These are phyloP conservation scores for Russula sp. DNA, from an alignment of 768 basidiomycete genomes.

Conservation along the genomic window DNA sequence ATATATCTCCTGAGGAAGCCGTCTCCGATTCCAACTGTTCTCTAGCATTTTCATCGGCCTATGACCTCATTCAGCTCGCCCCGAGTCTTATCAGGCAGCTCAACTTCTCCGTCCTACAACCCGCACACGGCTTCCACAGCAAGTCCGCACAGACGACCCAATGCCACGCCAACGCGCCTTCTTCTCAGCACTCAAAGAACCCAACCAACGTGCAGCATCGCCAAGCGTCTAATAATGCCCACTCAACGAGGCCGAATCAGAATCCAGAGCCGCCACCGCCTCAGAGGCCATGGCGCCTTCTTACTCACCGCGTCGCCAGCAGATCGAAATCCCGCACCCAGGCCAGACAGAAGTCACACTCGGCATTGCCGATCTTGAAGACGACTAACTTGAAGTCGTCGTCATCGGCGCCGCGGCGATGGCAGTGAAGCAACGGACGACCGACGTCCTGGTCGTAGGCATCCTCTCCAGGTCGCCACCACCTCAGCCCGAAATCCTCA, in stretches of 20 bases:
- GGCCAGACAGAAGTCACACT: too few relatives aligned
- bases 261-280: background rate
- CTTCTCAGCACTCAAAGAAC: conserved; percentile 20
- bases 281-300: background rate
- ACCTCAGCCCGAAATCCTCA: background rate
- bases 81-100: conserved; percentile 28
- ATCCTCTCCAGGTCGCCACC: background rate
- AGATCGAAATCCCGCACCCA: conserved; percentile 9
- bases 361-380: conserved; percentile 15
- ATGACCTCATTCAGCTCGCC: conserved; percentile 17
- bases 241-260: background rate
- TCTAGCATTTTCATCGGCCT: background rate
- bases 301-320: background rate
- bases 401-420: background rate
- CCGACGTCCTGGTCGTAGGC: background rate
- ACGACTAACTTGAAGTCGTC: background rate
- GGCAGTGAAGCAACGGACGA: background rate
- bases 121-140: conserved; percentile 26
- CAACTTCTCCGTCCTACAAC: conserved; percentile 25
- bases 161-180: conserved; percentile 23
- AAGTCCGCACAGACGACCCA: conserved; percentile 12
- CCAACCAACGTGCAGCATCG: conserved; percentile 10
- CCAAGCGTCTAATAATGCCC: conserved; percentile 11
- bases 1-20: conserved; percentile 25
- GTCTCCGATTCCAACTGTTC: too few relatives aligned